Evolutionary conservation across 306 rosid species (phyloP), one percentile per base, ranked within the genome.

Genomic region (Cicer yamashitae): DNA sequence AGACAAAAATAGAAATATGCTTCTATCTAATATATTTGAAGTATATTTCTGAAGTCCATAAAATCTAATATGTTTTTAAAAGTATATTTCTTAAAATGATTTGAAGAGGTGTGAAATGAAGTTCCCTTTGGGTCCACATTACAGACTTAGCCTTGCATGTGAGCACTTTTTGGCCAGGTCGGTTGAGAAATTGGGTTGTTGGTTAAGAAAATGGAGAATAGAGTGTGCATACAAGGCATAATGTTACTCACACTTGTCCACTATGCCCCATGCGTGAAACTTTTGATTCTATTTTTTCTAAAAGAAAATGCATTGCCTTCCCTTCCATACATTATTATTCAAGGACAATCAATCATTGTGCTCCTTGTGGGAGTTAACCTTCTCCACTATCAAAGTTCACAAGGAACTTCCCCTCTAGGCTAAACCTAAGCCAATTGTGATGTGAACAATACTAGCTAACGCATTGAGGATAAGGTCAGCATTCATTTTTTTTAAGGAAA

Each of bases 211-310:
- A 57, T 66, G 51, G 57, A 48, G 68, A 4, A 52, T 20, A 25
- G 38, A 25, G 9, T 41, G 58, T 43, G 57, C 10, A 38, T 6
- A 18, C 46, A 22, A 14, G 39, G 6, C 20, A 37, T 53, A 40
- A 66, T 67, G 61, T 60, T 44, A 13, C 11, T 47, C 72, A 40
- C 79, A 69, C 60, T 74, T 74, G 25, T 10, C 81, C 77, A 69
- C 74, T 62, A 54, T 52, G 13, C 13, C 39, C 62, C 70, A 77
- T 44, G 85, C 82, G 82, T 84, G 78, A 73, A 8, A 46, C 85
- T 73, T 80, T 83, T 56, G 38, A 46, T 18, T 6, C 3, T 45
- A 15, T 34, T n/a, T 17, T 43, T 69, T 69, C 38, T 51, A 7
- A 0, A 47, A 17, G 8, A 20, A 2, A 65, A 70, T 77, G 76